Conservation (phyloP, 495 filamentous ascomycete genomes). For the Talaromyces adpressus region DNA sequence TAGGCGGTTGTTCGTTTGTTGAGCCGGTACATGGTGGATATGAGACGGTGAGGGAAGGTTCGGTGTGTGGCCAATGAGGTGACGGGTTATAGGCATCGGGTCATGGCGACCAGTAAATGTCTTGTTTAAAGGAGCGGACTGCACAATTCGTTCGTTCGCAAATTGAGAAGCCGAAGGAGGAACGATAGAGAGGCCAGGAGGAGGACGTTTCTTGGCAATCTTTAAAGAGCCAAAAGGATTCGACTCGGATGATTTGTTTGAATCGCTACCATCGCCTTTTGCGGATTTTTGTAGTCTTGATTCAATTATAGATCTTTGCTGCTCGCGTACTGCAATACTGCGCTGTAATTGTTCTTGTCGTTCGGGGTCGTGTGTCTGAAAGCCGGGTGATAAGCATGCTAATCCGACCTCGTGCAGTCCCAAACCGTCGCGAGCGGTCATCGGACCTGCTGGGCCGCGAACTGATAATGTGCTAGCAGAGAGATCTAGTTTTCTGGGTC, state of each 20-base stretch:
- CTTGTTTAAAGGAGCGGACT: slow-evolving; percentile 92
- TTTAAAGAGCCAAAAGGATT: slow-evolving; percentile 53
- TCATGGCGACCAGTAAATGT: slow-evolving; percentile 89
- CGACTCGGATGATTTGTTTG: slow-evolving; percentile 42
- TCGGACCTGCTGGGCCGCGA: slow-evolving; percentile 64
- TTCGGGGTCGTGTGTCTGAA: slow-evolving; percentile 89
- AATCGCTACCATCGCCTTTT: slow-evolving; percentile 64
- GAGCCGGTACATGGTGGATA: slow-evolving; percentile 84
- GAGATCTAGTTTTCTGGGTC: slow-evolving; percentile 84
- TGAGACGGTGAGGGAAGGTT: slow-evolving; percentile 82
- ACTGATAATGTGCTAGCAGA: slow-evolving; percentile 58
- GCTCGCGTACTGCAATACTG: slow-evolving; percentile 88
- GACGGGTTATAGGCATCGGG: slow-evolving; percentile 72
- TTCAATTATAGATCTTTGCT: slow-evolving; percentile 93
- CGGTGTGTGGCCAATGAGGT: slow-evolving; percentile 77
- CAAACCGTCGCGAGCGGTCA: slow-evolving; percentile 73
- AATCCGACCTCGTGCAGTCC: slow-evolving; percentile 89
- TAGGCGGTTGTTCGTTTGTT: slow-evolving; percentile 84
- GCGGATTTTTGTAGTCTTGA: slow-evolving; percentile 80
- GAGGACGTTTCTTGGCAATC: slow-evolving; percentile 68
- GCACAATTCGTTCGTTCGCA: slow-evolving; percentile 90
- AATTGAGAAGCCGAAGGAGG: slow-evolving; percentile 94
- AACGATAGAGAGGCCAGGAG: slow-evolving; percentile 89
- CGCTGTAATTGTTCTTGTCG: slow-evolving; percentile 94
- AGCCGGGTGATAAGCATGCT: slow-evolving; percentile 90